Conservation (phyloP, 2,329 filamentous ascomycete genomes). For the Pseudogymnoascus sp. region DNA sequence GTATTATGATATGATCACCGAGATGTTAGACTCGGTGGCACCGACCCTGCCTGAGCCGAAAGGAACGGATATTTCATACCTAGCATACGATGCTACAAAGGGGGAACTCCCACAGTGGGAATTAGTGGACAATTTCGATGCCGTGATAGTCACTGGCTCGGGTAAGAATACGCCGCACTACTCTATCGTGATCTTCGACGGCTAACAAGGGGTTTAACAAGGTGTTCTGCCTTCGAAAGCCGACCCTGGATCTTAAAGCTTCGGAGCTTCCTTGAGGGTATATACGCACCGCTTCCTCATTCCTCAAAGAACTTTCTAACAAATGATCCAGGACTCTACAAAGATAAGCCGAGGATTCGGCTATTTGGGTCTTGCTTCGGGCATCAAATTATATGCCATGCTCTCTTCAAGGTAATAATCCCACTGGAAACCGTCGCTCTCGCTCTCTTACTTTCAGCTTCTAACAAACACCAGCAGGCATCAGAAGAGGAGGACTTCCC, state of each 20-base stretch:
- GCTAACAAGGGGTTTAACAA: not conserved
- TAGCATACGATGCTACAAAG: not conserved
- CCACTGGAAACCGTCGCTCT: not conserved
- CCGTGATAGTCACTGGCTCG: slow-evolving; percentile 35
- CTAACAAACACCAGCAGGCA: not conserved
- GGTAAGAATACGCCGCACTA: slow-evolving; percentile 15
- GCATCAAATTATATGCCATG: slow-evolving; percentile 35
- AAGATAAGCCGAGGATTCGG: slow-evolving; percentile 25
- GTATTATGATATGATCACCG: no score
- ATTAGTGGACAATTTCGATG: slow-evolving; percentile 23
- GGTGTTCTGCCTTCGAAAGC: slow-evolving; percentile 18
- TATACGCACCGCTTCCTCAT: not conserved
- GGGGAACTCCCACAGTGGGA: not conserved
- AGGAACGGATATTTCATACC: no score
- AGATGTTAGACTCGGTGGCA: no score
- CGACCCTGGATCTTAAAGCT: slow-evolving; percentile 15
- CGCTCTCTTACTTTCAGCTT: not conserved
- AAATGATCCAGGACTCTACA: slow-evolving; percentile 23
- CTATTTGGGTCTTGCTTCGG: slow-evolving; percentile 39
- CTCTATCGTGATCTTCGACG: not conserved
- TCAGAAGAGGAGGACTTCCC: not conserved
- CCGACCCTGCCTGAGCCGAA: no score
- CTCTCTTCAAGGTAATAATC: slow-evolving; percentile 25
- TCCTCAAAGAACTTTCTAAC: not conserved
- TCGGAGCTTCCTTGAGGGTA: slow-evolving; percentile 25